A percentile compares a stretch with the other conserved stretches of the same genome.
phyloP scores from a whole-genome alignment of 371 early-diverging fungal species.

The Mortierella sp. region DNA sequence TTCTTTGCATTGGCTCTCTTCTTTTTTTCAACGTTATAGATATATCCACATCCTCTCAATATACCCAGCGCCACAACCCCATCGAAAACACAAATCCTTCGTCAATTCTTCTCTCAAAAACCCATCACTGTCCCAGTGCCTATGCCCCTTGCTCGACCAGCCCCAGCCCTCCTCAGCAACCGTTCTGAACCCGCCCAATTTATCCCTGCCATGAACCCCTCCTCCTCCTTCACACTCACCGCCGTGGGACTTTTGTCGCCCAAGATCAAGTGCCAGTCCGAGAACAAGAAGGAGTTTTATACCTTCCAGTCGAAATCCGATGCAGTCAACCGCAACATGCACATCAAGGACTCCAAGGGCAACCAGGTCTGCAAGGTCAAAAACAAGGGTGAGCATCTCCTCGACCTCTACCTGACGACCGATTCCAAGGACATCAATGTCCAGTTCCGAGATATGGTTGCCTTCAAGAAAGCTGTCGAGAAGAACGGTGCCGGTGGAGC shows the following conservation, averaged over 20 bases:
- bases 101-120: constrained; percentile 31
- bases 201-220: constrained; percentile 34
- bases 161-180: constrained; percentile 29
- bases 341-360: constrained; percentile 43
- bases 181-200: constrained; percentile 30
- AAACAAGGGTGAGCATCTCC: constrained; percentile 56
- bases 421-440: constrained; percentile 58
- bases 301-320: constrained; percentile 57
- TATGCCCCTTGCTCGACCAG: constrained; percentile 25
- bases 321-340: constrained; percentile 40
- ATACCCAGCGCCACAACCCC: neutral
- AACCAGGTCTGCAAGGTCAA: constrained; percentile 56
- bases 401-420: constrained; percentile 55
- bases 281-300: constrained; percentile 49
- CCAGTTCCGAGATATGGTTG: constrained; percentile 59
- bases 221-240: constrained; percentile 40
- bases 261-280: constrained; percentile 54
- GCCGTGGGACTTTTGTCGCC: constrained; percentile 48
- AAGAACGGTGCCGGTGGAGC: constrained; percentile 26
- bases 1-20: neutral
- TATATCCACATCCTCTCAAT: constrained; percentile 17
- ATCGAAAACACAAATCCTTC: constrained; percentile 19
- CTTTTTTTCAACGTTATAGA: constrained; percentile 3
- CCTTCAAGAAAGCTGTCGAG: constrained; percentile 59
- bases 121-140: constrained; percentile 20